A percentile compares a stretch with the other conserved stretches of the same genome.
phyloP scores from a whole-genome alignment of 2,329 filamentous ascomycete genomes.

The Fusarium sp. region DNA sequence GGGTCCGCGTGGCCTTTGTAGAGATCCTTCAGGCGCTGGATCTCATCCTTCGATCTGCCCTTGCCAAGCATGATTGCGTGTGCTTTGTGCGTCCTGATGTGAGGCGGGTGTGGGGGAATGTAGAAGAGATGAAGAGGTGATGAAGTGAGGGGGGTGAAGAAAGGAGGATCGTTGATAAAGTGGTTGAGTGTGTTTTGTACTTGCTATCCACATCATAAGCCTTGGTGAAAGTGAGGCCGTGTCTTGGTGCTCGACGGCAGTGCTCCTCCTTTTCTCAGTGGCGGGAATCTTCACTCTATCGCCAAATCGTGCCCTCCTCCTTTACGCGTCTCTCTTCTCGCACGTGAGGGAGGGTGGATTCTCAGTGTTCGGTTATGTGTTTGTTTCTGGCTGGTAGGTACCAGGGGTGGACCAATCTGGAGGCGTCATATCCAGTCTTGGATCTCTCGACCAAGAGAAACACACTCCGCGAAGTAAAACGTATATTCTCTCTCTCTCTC shows the following conservation, averaged over 20 bases:
- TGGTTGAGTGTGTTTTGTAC: neutral
- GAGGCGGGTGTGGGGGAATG: accelerated
- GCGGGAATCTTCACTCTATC: neutral
- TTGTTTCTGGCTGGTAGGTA: neutral
- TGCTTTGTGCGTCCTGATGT: neutral
- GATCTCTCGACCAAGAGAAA: too few relatives aligned
- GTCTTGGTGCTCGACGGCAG: neutral
- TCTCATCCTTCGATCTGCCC: neutral
- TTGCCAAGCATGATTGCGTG: neutral
- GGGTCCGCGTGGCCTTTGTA: neutral
- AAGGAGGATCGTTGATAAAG: neutral
- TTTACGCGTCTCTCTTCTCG: neutral
- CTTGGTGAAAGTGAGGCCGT: neutral
- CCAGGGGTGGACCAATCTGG: too few relatives aligned
- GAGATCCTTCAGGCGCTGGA: neutral
- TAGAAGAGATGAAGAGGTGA: neutral
- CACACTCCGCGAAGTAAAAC: neutral
- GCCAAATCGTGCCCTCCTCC: neutral
- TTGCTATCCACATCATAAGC: neutral
- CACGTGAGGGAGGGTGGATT: neutral
- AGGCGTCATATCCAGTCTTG: too few relatives aligned
- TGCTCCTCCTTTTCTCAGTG: neutral
- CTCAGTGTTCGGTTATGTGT: neutral
- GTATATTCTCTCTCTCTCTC: neutral
- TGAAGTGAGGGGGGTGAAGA: neutral